Evolutionary conservation across 139 green algal genomes (phyloP), one percentile per base, ranked within the genome.

Genomic region (Haematococcus lacustris): DNA sequence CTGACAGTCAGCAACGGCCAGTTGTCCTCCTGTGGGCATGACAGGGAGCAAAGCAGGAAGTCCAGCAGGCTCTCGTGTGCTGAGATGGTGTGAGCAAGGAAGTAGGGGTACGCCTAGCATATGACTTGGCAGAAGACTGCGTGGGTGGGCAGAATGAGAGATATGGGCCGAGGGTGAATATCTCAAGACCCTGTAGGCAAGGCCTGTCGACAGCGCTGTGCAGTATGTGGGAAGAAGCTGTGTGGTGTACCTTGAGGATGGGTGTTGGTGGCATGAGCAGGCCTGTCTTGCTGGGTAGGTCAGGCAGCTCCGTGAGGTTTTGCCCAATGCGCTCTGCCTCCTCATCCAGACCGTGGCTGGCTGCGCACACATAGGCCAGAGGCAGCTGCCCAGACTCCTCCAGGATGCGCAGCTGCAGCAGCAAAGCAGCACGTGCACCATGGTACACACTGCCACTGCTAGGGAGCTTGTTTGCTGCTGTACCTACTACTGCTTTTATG

Each of bases 1-100:
- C 67, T 89, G 34, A 98, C 93, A 9, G 90, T 93, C 26, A 99
- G 91, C 87, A 99, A 84, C 50, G 95, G 95, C 95, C 95, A 99
- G 88, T 99, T 99, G 75, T 96, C 90, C 68, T 96, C 79, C 73
- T 83, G 78, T n/a, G n/a, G n/a, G n/a, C n/a, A n/a, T n/a, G n/a
- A n/a, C n/a, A n/a, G n/a, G n/a, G n/a, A n/a, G n/a, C 83, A 23
- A 73, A 71, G 32, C 33, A 69, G 9, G 63, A 47, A 47, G 28
- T 38, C n/a, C 59, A 34, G 59, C n/a, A n/a, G n/a, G n/a, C n/a
- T n/a, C n/a, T n/a, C n/a, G n/a, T n/a, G n/a, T n/a, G n/a, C n/a
- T n/a, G n/a, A n/a, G n/a, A n/a, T n/a, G n/a, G n/a, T n/a, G n/a
- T n/a, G n/a, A n/a, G n/a, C n/a, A n/a, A n/a, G n/a, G n/a, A n/a